These are phyloP conservation scores for Schizophyllum commune DNA, from an alignment of 1,284 basidiomycete genomes.

Conservation along the genomic window DNA sequence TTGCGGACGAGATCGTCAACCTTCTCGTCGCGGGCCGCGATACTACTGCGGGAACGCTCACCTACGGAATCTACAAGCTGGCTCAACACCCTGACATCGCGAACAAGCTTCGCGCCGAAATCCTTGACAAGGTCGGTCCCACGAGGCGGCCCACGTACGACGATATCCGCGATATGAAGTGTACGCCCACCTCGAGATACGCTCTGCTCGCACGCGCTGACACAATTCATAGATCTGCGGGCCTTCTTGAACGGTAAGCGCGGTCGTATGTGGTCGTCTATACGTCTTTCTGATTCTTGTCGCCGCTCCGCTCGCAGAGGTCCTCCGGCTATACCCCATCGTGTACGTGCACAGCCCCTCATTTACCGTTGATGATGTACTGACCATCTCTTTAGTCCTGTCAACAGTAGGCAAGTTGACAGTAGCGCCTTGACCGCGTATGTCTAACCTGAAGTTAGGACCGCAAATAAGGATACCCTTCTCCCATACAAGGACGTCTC, in stretches of 20 bases:
- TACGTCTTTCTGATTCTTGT: too few species aligned
- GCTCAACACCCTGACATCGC: constrained; percentile 40
- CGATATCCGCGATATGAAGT: constrained; percentile 49
- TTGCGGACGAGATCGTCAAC: constrained; percentile 25
- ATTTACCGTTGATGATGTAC: neutral
- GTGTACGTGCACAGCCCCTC: constrained; percentile 31
- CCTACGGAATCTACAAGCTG: constrained; percentile 47
- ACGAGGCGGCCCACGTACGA: constrained; percentile 41
- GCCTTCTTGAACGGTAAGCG: constrained; percentile 51
- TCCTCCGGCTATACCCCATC: constrained; percentile 51
- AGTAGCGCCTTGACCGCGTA: neutral
- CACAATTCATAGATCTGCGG: constrained; percentile 24
- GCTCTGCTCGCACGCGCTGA: neutral
- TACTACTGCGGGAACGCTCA: constrained; percentile 47
- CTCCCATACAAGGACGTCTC: neutral
- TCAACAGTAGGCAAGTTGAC: constrained; percentile 33
- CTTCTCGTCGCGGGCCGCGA: constrained; percentile 38
- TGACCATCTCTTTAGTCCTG: constrained; percentile 28
- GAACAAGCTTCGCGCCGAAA: constrained; percentile 43
- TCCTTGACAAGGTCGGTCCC: constrained; percentile 40
- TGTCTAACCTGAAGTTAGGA: neutral
- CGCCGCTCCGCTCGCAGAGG: constrained; percentile 29
- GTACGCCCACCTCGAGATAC: neutral
- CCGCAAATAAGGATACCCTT: neutral
- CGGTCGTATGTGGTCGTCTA: neutral